A percentile compares a stretch with the other conserved stretches of the same genome.
phyloP scores from a whole-genome alignment of 352 stramenopile genomes.

The Blastocystis sp. region DNA sequence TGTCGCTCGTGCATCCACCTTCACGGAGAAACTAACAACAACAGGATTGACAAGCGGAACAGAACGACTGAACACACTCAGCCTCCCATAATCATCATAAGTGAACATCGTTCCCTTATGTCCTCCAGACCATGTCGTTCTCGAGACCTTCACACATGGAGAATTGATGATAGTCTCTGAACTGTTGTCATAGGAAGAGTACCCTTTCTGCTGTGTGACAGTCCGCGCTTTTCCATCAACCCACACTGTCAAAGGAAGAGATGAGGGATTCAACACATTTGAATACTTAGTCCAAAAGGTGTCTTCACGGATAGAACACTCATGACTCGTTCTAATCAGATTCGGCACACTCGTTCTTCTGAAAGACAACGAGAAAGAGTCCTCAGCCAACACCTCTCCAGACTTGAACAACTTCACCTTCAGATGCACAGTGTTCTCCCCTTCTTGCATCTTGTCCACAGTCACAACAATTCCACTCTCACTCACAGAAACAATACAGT shows the following conservation, averaged over 20 bases:
- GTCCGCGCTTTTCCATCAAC: background rate
- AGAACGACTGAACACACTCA: background rate
- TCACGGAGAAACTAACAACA: background rate
- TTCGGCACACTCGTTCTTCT: background rate
- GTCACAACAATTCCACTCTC: background rate
- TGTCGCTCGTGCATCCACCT: background rate
- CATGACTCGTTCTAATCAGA: background rate
- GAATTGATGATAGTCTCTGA: background rate
- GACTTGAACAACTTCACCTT: too few relatives aligned
- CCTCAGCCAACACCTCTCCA: background rate
- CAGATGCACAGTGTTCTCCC: background rate
- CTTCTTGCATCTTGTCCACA: background rate
- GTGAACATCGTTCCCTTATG: background rate
- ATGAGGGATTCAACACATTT: too few relatives aligned
- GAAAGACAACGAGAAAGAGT: background rate
- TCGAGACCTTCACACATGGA: background rate
- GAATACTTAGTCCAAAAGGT: too few relatives aligned
- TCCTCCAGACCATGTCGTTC: background rate
- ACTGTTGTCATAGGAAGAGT: background rate
- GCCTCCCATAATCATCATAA: background rate
- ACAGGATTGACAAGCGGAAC: background rate
- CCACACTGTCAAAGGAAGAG: background rate
- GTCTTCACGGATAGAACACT: too few relatives aligned
- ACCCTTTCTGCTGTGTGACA: background rate
- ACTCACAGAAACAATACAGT: background rate